Evolutionary conservation across 768 basidiomycete species (phyloP).

Genomic region (Naematelia aurantialba): DNA sequence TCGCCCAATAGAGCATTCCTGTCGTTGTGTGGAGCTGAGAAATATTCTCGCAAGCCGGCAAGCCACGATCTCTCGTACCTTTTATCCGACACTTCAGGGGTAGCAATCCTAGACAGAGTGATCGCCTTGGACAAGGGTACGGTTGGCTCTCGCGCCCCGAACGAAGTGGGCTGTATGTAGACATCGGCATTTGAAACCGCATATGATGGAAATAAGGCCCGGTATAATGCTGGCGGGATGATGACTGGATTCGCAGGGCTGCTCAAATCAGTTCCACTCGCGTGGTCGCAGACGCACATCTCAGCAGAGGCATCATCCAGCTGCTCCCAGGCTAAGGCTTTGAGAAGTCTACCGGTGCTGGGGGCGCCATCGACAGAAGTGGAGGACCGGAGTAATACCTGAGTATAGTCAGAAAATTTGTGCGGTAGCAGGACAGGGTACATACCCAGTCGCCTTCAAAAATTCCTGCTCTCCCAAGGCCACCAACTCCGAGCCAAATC

Average conservation of each 20-base stretch:
- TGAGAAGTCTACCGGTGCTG: constrained; percentile 25
- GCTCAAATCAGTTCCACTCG: background rate
- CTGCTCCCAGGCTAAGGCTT: constrained; percentile 38
- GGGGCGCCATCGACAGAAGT: background rate
- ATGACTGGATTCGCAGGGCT: constrained; percentile 41
- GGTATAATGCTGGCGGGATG: constrained; percentile 32
- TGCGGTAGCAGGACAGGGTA: background rate
- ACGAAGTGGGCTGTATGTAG: constrained; percentile 34
- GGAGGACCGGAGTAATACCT: constrained; percentile 15
- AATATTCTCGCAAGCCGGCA: constrained; percentile 25
- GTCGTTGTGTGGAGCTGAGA: constrained; percentile 11
- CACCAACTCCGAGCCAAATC: constrained; percentile 44
- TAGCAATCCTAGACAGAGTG: constrained; percentile 41
- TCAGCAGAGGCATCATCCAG: constrained; percentile 20
- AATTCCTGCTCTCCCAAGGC: constrained; percentile 45
- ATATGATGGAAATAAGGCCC: constrained; percentile 23
- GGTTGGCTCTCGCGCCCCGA: constrained; percentile 39
- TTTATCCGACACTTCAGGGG: constrained; percentile 41
- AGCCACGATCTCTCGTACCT: constrained; percentile 44
- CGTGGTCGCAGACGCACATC: background rate
- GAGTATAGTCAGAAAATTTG: background rate
- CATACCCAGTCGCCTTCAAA: constrained; percentile 50
- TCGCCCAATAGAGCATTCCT: background rate
- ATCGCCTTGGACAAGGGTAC: constrained; percentile 43
- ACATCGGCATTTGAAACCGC: constrained; percentile 8